Percentiles rank a stretch among this genome's conserved stretches.
These are phyloP conservation scores for Sarocladium brachiariae DNA, from an alignment of 2,329 filamentous ascomycete genomes.

Conservation along the genomic window DNA sequence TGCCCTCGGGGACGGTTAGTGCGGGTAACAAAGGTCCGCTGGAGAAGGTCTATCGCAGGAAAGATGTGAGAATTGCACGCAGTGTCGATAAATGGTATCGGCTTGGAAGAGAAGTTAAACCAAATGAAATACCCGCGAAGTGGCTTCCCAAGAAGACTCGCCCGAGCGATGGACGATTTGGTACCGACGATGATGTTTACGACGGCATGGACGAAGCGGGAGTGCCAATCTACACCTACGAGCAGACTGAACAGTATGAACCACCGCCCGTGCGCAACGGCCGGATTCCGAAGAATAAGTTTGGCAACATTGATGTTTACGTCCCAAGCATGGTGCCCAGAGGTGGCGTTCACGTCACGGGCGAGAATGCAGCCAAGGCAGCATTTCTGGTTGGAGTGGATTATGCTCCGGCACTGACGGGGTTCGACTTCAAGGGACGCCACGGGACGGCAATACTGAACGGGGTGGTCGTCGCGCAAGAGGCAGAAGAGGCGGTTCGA, in stretches of 20 bases:
- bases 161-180: constrained; percentile 17
- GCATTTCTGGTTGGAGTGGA: constrained; percentile 73
- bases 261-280: constrained; percentile 71
- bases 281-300: constrained; percentile 79
- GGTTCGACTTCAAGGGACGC: constrained; percentile 80
- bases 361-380: constrained; percentile 58
- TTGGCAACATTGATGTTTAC: constrained; percentile 90
- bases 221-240: constrained; percentile 51
- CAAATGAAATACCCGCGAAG: constrained; percentile 76
- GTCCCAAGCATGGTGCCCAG: constrained; percentile 84
- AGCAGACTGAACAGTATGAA: constrained; percentile 66
- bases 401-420: constrained; percentile 82
- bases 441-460: constrained; percentile 77
- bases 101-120: constrained; percentile 70
- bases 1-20: constrained; percentile 69
- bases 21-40: constrained; percentile 56
- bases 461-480: constrained; percentile 68
- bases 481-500: constrained; percentile 64
- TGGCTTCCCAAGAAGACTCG: constrained; percentile 49
- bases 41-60: constrained; percentile 75
- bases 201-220: constrained; percentile 27
- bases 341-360: constrained; percentile 67
- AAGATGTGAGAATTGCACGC: constrained; percentile 70
- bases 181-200: constrained; percentile 22
- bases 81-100: constrained; percentile 89